Conservation (phyloP, 208 protist species). For the Leishmania martiniquensis region DNA sequence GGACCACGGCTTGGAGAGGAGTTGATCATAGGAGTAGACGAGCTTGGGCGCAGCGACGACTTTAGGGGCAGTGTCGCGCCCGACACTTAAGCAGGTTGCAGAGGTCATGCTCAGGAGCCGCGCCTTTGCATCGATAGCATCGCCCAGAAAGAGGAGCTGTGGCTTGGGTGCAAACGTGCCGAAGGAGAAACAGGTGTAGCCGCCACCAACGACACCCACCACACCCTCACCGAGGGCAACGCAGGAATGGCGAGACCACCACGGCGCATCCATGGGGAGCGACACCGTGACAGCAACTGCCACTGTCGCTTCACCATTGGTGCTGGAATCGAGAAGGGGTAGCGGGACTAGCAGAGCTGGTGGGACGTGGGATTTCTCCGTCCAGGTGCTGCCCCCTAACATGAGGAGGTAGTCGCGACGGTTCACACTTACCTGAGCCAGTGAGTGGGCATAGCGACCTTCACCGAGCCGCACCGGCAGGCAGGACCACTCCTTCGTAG, state of each 20-base stretch:
- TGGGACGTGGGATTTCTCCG: conserved; percentile 27
- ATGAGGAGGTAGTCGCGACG: conserved; percentile 45
- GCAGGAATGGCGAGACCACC: conserved; percentile 72
- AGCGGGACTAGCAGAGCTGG: conserved; percentile 13
- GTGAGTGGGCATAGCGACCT: conserved; percentile 71
- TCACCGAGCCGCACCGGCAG: conserved; percentile 14
- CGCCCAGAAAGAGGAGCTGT: conserved; percentile 49
- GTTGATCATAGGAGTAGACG: conserved; percentile 16
- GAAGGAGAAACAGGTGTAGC: conserved; percentile 93
- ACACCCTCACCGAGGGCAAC: conserved; percentile 55
- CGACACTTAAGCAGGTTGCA: background rate
- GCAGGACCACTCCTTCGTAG: conserved; percentile 13
- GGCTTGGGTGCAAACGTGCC: conserved; percentile 79
- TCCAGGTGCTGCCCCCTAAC: conserved; percentile 60
- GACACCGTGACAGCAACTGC: conserved; percentile 2
- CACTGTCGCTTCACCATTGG: background rate
- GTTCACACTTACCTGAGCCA: conserved; percentile 45
- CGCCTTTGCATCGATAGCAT: conserved; percentile 17
- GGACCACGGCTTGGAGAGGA: conserved; percentile 37
- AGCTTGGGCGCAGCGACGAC: too few relatives aligned
- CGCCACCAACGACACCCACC: conserved; percentile 75
- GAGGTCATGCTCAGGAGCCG: conserved; percentile 1
- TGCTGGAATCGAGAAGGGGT: background rate
- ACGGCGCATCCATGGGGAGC: conserved; percentile 46
- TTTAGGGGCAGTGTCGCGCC: background rate